Evolutionary conservation across 495 filamentous ascomycete species (phyloP), one percentile per base, ranked within the genome.

Genomic region (Clohesyomyces aquaticus): DNA sequence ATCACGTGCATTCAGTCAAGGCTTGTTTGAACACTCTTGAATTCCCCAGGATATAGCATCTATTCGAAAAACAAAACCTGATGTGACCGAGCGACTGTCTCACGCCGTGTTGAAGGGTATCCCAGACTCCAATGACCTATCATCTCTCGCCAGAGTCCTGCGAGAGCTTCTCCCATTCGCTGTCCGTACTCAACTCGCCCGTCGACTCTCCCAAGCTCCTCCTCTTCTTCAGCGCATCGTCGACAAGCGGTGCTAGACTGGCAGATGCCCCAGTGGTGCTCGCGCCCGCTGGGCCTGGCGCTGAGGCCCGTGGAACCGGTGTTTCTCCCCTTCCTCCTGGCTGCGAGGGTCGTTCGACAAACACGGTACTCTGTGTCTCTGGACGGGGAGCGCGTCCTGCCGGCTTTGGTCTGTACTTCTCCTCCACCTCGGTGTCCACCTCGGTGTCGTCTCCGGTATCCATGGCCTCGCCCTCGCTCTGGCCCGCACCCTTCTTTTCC

Each of bases 121-220:
- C 26, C n/a, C 27, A 32, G 21, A 53, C 49, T n/a, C 27, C n/a
- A 51, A 18, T 32, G 14, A 14, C 1, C 59, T 32, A 56, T 61
- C 49, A 66, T 57, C 58, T 62, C 12, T 67, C 65, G 27, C 54
- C 65, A 38, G 65, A 67, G 47, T 66, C 67, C 45, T 70, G 55
- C 25, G 67, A 70, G 35, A 78, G 73, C 66, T 75, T 75, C 73
- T 78, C 76, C 76, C 76, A 78, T 61, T 78, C 76, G 58, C 76
- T 78, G 68, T 78, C 76, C 61, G 75, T 77, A 64, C 76, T 76
- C 32, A 74, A 45, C 23, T 76, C 72, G 28, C 73, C 71, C 47
- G 54, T 63, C 23, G 57, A 61, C 61, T 66, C 73, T 21, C 60
- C 65, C 32, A 58, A 49, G 51, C 69, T 72, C 54, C 57, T 58